Base-by-base conservation (phyloP, 768 basidiomycete species). In the Kwoniella botswanensis region DNA sequence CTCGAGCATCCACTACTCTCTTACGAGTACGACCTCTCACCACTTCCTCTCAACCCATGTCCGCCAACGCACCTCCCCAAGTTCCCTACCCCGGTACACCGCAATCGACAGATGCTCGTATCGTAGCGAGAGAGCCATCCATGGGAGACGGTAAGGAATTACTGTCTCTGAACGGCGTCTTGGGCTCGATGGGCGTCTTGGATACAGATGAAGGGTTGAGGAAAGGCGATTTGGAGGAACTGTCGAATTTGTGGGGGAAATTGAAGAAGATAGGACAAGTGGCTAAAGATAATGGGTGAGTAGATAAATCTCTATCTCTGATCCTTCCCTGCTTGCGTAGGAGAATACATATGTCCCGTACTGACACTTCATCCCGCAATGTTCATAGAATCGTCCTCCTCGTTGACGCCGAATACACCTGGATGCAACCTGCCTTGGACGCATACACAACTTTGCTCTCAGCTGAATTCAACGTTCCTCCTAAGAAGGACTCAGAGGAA, bases 331-430 rank as follows among this genome's bases (percentile, higher is more conserved):
- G 12, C 42, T 41, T 61, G 26, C 26, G 4, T 29, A 57, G 4
- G 21, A 57, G 55, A 22, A 7, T 7, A 35, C 35, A 35, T 35
- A 35, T 35, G 35, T 35, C 1, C 35, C 7, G 35, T 35, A 35
- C 35, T 35, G 35, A 35, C 35, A 35, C 35, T 7, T 35, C 35
- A 35, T 35, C 35, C 35, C 1, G 35, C 7, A 35, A 35, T 35
- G 35, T 7, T 35, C 35, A 35, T 7, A 88, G 88, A 3, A 88
- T 95, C 0, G 88, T 87, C 71, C 84, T 97, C 41, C 88, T 92
- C 58, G 85, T 97, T 55, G 94, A 96, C 78, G 93, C 94, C 0
- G 94, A 97, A 79, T 88, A 94, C 79, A 84, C 85, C 2, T 84
- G 82, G 86, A 86, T 85, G 65, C 86, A 87, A 78, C 93, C 94